Base-by-base conservation (phyloP, 345 rosid species). In the Populus ilicifolia region DNA sequence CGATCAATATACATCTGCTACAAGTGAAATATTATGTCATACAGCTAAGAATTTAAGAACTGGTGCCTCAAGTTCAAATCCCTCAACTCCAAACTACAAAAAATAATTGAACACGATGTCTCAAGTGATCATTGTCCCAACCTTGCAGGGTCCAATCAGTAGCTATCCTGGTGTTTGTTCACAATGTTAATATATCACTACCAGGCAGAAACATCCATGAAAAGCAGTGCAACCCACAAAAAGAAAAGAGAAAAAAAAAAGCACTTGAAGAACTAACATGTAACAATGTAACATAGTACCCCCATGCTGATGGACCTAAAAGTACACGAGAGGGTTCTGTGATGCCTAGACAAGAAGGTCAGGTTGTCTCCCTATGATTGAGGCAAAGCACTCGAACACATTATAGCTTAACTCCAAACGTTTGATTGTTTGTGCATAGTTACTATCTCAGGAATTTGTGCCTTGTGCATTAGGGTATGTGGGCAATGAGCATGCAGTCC, bases 291-390 rank as follows among this genome's bases (percentile, higher is more conserved):
- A 82, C 74, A 71, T 77, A 81, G 80, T 78, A 82, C 83, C 73
- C 80, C 79, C 46, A 71, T 46, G n/a, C 71, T 83, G 72, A 79
- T 73, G 83, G 78, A 81, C 41, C 27, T 70, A 66, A 25, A 83
- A 83, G 85, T 79, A 78, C 85, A 72, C 50, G 43, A 54, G 71
- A 38, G 78, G 52, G 66, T 61, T 80, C 68, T 46, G 77, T 74
- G 84, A 85, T 56, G 27, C 79, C 78, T 71, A 68, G 73, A 50
- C 6, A 30, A 43, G 77, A 71, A 72, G 72, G 65, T 78, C 81
- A 70, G 46, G 23, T 83, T 75, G 89, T 80, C 84, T 69, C 84
- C 85, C 70, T 83, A 73, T 82, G 69, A 74, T 69, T 82, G 64
- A 64, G 67, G 63, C 67, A 69, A 12, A 41, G 23, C 75, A 83